These are phyloP conservation scores for Yamadazyma phyllophila DNA, from an alignment of 805 yeast genomes.

Conservation along the genomic window DNA sequence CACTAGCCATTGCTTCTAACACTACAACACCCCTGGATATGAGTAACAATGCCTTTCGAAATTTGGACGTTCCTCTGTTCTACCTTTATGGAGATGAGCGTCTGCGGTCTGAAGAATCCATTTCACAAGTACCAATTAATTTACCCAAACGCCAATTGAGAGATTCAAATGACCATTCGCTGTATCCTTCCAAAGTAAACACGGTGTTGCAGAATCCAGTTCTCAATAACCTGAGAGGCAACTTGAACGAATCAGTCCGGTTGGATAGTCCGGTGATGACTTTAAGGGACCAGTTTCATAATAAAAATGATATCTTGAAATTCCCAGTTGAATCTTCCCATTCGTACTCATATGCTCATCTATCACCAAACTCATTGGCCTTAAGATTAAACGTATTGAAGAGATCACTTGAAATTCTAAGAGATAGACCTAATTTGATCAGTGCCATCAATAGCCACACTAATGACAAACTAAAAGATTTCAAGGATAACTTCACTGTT, in stretches of 20 bases:
- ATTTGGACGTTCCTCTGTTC: conserved; percentile 5
- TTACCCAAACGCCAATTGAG: conserved; percentile 6
- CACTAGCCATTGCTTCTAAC: too few species aligned
- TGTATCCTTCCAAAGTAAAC: background rate
- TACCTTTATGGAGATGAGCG: conserved; percentile 9
- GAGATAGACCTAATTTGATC: conserved; percentile 57
- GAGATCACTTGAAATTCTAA: conserved; percentile 69
- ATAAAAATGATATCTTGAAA: conserved; percentile 43
- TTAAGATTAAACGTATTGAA: conserved; percentile 71
- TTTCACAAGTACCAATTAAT: background rate
- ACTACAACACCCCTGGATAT: background rate
- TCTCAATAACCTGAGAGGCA: conserved; percentile 1
- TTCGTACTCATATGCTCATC: conserved; percentile 79
- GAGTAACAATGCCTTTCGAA: conserved; percentile 2
- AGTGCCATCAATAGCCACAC: conserved; percentile 17
- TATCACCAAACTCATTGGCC: conserved; percentile 78
- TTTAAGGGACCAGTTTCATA: conserved; percentile 11
- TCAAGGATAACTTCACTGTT: background rate
- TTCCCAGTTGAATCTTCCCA: conserved; percentile 81
- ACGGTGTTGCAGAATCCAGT: background rate
- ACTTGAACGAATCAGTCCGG: conserved; percentile 4
- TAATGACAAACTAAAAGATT: conserved; percentile 1
- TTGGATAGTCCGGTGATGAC: conserved; percentile 16
- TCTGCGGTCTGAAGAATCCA: conserved; percentile 3
- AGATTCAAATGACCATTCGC: background rate